Evolutionary conservation across 164 flowering plant species (phyloP).

Genomic region (Vitis amurensis): DNA sequence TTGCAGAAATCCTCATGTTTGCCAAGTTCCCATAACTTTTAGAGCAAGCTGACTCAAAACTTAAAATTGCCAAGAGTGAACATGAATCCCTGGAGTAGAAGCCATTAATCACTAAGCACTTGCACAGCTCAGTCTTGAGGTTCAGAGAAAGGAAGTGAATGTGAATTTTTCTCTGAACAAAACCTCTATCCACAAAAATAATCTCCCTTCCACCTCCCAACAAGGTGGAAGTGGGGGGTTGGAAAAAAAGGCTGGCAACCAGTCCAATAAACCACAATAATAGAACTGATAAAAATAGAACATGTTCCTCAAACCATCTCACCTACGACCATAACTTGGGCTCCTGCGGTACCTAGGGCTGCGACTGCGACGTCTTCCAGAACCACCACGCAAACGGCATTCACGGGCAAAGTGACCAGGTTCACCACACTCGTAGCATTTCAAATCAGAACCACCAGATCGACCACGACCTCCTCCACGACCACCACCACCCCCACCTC

Average conservation of each 20-base stretch:
- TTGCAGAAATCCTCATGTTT: not conserved
- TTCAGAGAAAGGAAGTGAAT: too few species aligned
- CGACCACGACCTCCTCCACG: conserved; percentile 71
- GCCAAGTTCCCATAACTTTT: not conserved
- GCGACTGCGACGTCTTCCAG: conserved; percentile 83
- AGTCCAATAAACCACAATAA: not conserved
- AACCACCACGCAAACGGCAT: conserved; percentile 71
- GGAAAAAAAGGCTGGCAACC: too few species aligned
- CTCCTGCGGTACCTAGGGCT: conserved; percentile 83
- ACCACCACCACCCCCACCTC: conserved; percentile 55
- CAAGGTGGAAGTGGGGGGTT: too few species aligned
- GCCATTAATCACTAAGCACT: not conserved
- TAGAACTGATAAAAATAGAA: not conserved
- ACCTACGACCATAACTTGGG: conserved; percentile 96
- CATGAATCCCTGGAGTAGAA: not conserved
- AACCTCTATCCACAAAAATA: too few species aligned
- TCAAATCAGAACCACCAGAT: conserved; percentile 80
- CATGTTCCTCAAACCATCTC: not conserved
- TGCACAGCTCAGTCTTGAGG: not conserved
- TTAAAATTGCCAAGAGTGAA: not conserved
- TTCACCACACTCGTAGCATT: conserved; percentile 97
- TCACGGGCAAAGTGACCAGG: conserved; percentile 97
- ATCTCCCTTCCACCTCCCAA: too few species aligned
- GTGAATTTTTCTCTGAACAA: too few species aligned
- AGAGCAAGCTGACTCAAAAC: not conserved